Base-by-base conservation (phyloP, 2,329 filamentous ascomycete species). In the Teratosphaeria viscida region DNA sequence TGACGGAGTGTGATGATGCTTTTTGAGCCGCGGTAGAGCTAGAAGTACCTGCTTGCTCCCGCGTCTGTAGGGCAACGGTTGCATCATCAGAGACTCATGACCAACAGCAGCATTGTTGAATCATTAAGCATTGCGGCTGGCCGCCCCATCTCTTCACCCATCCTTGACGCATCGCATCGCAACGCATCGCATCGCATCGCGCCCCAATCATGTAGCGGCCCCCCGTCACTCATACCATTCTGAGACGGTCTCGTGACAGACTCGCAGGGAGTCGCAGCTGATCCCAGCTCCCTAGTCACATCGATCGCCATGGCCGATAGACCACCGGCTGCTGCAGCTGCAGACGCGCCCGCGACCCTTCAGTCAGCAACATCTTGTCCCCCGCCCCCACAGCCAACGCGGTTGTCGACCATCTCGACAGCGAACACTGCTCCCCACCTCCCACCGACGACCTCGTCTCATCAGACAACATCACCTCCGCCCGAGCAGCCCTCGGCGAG, bases 271-370 rank as follows among this genome's bases (percentile, higher is more conserved):
- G 5, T 54, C 26, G 34, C 7, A 54, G 14, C 34, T 37, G 53
- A 54, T 54, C 53, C 27, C 53, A 37, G 34, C 27, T 32, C 16
- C 34, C 34, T 26, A 8, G 26, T 27, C 34, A 49, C 43, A 10
- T 16, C 53, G 53, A 10, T 16, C 53, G 53, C 34, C 27, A 54
- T 54, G 53, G 53, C 49, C 35, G 57, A 55, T 23, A 49, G 26
- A 14, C 39, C 37, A 47, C 60, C 57, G 5, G 61, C 64, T 49
- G 61, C 64, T 23, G 59, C 64, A 19, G 60, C 61, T 47, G 43
- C 43, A 47, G 43, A 47, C 3, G 5, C 43, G 10, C 2, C 43
- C n/a, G 3, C 19, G n/a, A 49, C 43, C 2, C 16, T n/a, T 26
- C 43, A 19, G 43, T 19, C 43, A 49, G 43, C 19, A 23, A 34